Conservation (phyloP, 768 basidiomycete genomes). For the Boletus patriciae region DNA sequence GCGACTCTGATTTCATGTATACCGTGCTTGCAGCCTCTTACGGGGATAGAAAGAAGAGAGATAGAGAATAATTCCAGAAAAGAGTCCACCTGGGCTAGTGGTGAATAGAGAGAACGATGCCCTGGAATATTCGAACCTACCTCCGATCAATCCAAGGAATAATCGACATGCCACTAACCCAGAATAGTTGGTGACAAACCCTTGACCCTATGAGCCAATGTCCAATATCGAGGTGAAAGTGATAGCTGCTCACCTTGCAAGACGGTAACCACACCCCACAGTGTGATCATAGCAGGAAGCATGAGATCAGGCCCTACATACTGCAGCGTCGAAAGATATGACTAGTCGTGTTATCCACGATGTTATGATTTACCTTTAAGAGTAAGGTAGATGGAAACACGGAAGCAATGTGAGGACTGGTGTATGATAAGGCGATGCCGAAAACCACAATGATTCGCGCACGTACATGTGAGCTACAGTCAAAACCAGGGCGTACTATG, state of each 20-base stretch:
- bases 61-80: slow-evolving; percentile 57
- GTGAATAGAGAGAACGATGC: slow-evolving; percentile 1
- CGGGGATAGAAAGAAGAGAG: slow-evolving; percentile 50
- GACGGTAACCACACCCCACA: slow-evolving; percentile 69
- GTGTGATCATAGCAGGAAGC: slow-evolving; percentile 59
- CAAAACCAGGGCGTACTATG: slow-evolving; percentile 37
- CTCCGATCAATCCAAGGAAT: slow-evolving; percentile 50
- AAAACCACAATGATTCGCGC: too few species aligned
- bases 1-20: background rate
- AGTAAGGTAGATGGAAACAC: slow-evolving; percentile 64
- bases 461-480: slow-evolving; percentile 31
- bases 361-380: slow-evolving; percentile 39
- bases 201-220: slow-evolving; percentile 21
- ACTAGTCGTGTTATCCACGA: background rate
- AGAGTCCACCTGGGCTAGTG: slow-evolving; percentile 47
- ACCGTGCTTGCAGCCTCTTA: slow-evolving; percentile 26
- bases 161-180: slow-evolving; percentile 53
- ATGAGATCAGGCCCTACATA: slow-evolving; percentile 54
- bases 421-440: too few species aligned
- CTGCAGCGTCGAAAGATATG: slow-evolving; percentile 16
- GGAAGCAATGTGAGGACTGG: slow-evolving; percentile 52
- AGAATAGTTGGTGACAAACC: slow-evolving; percentile 47
- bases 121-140: slow-evolving; percentile 47
- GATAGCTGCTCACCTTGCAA: slow-evolving; percentile 52
- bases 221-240: background rate